Base-by-base conservation (phyloP, 2,329 filamentous ascomycete species). In the Cadophora gregata region DNA sequence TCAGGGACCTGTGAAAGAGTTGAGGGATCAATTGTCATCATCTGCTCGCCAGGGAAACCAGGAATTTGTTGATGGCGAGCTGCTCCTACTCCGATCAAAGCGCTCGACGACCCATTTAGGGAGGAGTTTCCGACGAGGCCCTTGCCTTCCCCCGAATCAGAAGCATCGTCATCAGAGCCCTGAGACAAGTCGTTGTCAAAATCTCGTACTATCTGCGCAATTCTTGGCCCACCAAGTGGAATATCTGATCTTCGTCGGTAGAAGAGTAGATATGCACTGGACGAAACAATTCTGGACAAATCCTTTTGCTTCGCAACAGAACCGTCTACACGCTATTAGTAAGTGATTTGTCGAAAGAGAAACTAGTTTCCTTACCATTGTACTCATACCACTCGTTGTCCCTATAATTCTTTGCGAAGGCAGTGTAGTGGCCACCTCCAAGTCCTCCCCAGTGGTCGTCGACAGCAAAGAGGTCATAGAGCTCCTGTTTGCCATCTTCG, bases 381-480 rank as follows among this genome's bases (percentile, higher is more conserved):
- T 96, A 98, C 73, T 96, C 92, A 78, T 97, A 97, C 96, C 96
- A 99, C 78, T 91, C 84, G 65, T 86, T 86, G 75, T 97, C 93
- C 68, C 92, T 84, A 79, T 97, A 97, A 78, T 97, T 98, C 81
- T 93, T 94, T 47, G 93, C 94, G 78, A 90, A 94, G 31, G 96
- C 96, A 24, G 94, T 98, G 81, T 99, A 99, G 79, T 99, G 96
- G 0, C 96, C 96, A 50, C 96, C 96, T 67, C 93, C 93, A 45
- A 99, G 86, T 33, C 93, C 93, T 68, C 96, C 96, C 77, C 91
- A 97, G 79, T 99, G 96, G 77, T 97, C 95, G 79, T 99, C 96
- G 1, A 99, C 93, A 16, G 91, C 96, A 76, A 99, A 96, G 36
- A 99, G 83, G 78, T 99, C 96, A 76, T 97, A 99, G 12, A 94